A percentile compares a stretch with the other conserved stretches of the same genome.
Evolutionary conservation across 495 filamentous ascomycete species (phyloP).

Genomic region (Usnea hakonensis): DNA sequence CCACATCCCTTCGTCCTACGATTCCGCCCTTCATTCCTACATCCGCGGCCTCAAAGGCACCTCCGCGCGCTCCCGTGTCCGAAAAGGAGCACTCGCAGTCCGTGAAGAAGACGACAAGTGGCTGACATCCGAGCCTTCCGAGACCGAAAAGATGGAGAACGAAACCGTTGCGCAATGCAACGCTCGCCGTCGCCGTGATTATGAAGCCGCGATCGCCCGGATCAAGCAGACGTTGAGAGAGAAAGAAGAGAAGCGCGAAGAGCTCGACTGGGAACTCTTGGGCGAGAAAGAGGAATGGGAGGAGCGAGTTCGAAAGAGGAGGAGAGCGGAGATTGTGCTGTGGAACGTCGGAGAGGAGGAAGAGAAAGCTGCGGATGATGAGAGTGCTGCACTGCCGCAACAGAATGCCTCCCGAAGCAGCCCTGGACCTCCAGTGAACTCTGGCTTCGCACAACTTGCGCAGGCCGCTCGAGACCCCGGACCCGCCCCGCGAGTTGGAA

Average conservation of each 20-base stretch:
- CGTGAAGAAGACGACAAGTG: slow-evolving; percentile 38
- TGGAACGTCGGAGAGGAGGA: slow-evolving; percentile 35
- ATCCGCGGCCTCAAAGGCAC: slow-evolving; percentile 63
- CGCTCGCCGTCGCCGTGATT: slow-evolving; percentile 40
- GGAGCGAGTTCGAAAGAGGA: slow-evolving; percentile 36
- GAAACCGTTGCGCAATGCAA: slow-evolving; percentile 11
- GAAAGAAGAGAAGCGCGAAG: slow-evolving; percentile 30
- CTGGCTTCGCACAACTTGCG: not conserved
- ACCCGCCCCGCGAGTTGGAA: not conserved
- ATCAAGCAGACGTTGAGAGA: slow-evolving; percentile 32
- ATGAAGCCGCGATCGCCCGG: slow-evolving; percentile 46
- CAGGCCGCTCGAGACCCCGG: not conserved
- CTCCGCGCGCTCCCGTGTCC: slow-evolving; percentile 49
- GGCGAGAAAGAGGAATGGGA: slow-evolving; percentile 33
- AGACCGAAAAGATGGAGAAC: slow-evolving; percentile 35
- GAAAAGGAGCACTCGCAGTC: slow-evolving; percentile 52
- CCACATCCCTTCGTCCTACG: slow-evolving; percentile 56
- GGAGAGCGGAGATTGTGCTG: slow-evolving; percentile 40
- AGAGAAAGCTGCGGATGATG: slow-evolving; percentile 26
- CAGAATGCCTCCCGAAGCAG: not conserved
- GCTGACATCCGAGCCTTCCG: slow-evolving; percentile 22
- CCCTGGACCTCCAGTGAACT: not conserved
- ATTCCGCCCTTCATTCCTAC: slow-evolving; percentile 58
- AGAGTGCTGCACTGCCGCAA: not conserved
- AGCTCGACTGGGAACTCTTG: slow-evolving; percentile 30